These are phyloP conservation scores for Paraphaeosphaeria sporulosa DNA, from an alignment of 2,329 filamentous ascomycete genomes.

Conservation along the genomic window DNA sequence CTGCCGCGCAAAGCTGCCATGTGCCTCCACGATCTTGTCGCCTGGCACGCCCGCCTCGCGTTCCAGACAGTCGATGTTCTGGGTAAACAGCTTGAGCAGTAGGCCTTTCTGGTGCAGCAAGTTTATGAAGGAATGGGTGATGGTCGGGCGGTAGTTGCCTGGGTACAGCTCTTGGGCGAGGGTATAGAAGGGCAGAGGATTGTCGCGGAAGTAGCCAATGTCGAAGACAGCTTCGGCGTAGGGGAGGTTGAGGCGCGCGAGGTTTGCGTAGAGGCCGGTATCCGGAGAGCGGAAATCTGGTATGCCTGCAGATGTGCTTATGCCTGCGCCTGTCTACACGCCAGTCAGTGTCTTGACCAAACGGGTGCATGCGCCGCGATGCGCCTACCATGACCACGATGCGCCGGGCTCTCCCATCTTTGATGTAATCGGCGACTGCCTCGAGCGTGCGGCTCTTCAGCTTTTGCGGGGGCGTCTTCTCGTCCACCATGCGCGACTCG, in stretches of 20 bases:
- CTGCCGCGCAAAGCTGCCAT: slow-evolving; percentile 91
- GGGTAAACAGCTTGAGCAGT: slow-evolving; percentile 87
- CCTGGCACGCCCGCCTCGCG: slow-evolving; percentile 82
- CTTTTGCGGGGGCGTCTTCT: slow-evolving; percentile 68
- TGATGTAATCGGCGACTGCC: slow-evolving; percentile 82
- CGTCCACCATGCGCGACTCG: slow-evolving; percentile 73
- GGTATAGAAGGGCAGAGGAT: slow-evolving; percentile 90
- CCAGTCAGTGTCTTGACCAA: neutral
- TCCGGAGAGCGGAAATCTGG: slow-evolving; percentile 94
- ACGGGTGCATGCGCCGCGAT: neutral
- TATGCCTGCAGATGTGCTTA: slow-evolving; percentile 77
- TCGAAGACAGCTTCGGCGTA: slow-evolving; percentile 95
- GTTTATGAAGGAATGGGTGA: slow-evolving; percentile 88
- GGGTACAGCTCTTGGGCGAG: slow-evolving; percentile 93
- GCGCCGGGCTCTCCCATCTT: slow-evolving; percentile 68
- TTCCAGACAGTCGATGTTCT: slow-evolving; percentile 97
- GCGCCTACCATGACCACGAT: slow-evolving; percentile 79
- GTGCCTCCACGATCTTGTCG: slow-evolving; percentile 87
- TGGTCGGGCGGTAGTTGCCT: slow-evolving; percentile 84
- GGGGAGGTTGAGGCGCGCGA: slow-evolving; percentile 83
- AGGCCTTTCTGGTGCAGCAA: slow-evolving; percentile 81
- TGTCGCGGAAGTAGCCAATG: slow-evolving; percentile 83
- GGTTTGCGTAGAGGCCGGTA: slow-evolving; percentile 92
- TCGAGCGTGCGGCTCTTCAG: slow-evolving; percentile 74
- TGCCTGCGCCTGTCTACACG: slow-evolving; percentile 78